Base-by-base conservation (phyloP, 1,139 yeast genomes). In the Diutina siamensis region DNA sequence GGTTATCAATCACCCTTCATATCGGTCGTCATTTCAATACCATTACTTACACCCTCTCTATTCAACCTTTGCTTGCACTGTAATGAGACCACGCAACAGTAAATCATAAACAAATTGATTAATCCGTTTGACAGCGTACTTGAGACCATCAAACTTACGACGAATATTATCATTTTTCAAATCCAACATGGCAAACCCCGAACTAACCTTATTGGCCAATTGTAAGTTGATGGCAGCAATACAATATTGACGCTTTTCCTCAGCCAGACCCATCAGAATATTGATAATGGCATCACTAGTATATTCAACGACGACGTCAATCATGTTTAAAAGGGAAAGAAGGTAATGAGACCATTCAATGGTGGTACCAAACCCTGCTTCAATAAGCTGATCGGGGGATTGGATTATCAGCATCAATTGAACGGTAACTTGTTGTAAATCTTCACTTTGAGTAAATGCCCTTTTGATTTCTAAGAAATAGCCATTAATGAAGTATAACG, bases 31-130 rank as follows among this genome's bases (percentile, higher is more conserved):
- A n/a, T n/a, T n/a, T n/a, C n/a, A n/a, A n/a, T 12, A 8, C 12
- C 7, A 27, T 7, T 12, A 27, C 12, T 12, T n/a, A n/a, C n/a
- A n/a, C n/a, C n/a, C n/a, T n/a, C n/a, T n/a, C n/a, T n/a, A n/a
- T n/a, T n/a, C 28, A 10, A 38, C 42, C 18, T 38, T 25, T 18
- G 32, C 31, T 18, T 38, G n/a, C 10, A 25, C 32, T 7, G 42
- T 25, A 15, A 36, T 22, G 20, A 45, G 33, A 2, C 36, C 35
- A 31, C 46, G 35, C 13, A 45, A 20, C 28, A 36, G 21, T 44
- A 61, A 54, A 49, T 62, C 65, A 46, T 61, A 61, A 8, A 62
- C 65, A 27, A 62, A 55, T 22, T 58, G 57, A 46, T 62, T 62
- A 28, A 61, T 52, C 50, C 59, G 60, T 50, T 62, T 63, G 40